Base-by-base conservation (phyloP, 768 basidiomycete genomes). In the Suillus cothurnatus region DNA sequence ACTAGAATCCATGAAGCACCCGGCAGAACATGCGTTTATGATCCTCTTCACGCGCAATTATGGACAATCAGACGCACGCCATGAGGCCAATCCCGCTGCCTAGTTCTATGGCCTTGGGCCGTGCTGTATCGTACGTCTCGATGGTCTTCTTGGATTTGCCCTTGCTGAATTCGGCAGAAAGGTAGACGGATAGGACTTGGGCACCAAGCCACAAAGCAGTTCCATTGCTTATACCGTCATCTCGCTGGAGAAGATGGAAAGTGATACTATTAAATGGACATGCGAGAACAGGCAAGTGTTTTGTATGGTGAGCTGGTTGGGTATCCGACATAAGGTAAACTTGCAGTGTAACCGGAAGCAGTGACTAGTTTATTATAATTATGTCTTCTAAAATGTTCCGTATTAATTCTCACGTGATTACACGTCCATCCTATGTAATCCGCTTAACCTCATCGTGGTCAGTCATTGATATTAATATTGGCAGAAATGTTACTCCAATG, bases 181-280 rank as follows among this genome's bases (percentile, higher is more conserved):
- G 80, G 72, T 88, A 92, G 52, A 81, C 71, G 21, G 90, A 82
- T 45, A 95, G 83, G 72, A 90, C 84, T 75, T 96, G 93, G 0
- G 88, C 91, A 49, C 87, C 88, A 61, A 94, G 86, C 94, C 94
- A 95, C 60, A 95, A 86, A 2, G 91, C 86, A 3, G 92, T 94
- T 21, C 94, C 94, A 65, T 91, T 94, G 31, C 88, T 86, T 19
- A 76, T 70, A 49, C 90, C 88, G 70, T 91, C 82, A 74, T 86
- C 80, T 52, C 73, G 79, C 78, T 92, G 90, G 3, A 73, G n/a
- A 61, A 92, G 82, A 26, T 69, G 65, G 68, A 91, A 88, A 19
- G 70, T 61, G 68, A 65, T 23, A 62, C 61, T 14, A 55, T 69
- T 67, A 79, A 85, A 80, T n/a, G 80, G 73, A 71, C 84, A 82